Evolutionary conservation across 1,139 yeast genomes (phyloP).

Genomic region (Pichia terricola): DNA sequence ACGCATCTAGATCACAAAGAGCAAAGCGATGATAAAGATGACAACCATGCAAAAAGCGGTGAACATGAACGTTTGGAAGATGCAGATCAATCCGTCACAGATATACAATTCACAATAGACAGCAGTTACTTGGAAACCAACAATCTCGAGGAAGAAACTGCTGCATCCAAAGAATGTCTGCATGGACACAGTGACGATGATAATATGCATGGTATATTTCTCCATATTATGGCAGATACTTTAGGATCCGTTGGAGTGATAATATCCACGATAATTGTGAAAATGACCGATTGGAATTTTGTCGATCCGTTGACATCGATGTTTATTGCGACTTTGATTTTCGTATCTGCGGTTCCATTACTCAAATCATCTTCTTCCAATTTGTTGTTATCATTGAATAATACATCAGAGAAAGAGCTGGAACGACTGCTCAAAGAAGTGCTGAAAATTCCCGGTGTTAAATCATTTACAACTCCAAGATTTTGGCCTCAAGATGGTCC

Average conservation of each 20-base stretch:
- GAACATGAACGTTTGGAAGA: background rate
- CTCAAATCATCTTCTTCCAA: constrained; percentile 72
- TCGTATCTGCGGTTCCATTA: constrained; percentile 75
- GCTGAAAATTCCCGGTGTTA: constrained; percentile 64
- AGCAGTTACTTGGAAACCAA: background rate
- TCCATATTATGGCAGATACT: constrained; percentile 91
- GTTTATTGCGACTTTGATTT: constrained; percentile 72
- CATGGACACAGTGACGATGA: constrained; percentile 21
- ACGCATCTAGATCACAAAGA: no score
- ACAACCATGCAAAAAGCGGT: background rate
- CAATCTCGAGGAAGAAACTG: background rate
- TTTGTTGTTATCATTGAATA: constrained; percentile 48
- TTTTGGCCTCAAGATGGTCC: constrained; percentile 67
- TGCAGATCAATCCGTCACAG: no score
- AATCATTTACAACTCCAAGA: constrained; percentile 78
- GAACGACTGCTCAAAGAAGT: constrained; percentile 61
- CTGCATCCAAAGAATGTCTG: background rate
- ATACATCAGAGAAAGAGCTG: constrained; percentile 45
- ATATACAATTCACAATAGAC: background rate
- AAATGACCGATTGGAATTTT: constrained; percentile 38
- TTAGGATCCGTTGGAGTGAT: constrained; percentile 96
- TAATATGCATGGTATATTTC: constrained; percentile 88
- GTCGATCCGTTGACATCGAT: constrained; percentile 86
- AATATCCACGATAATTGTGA: constrained; percentile 64
- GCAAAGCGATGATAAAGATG: no score